Evolutionary conservation across 2,329 filamentous ascomycete species (phyloP).

Genomic region (Botryosphaeria agaves): DNA sequence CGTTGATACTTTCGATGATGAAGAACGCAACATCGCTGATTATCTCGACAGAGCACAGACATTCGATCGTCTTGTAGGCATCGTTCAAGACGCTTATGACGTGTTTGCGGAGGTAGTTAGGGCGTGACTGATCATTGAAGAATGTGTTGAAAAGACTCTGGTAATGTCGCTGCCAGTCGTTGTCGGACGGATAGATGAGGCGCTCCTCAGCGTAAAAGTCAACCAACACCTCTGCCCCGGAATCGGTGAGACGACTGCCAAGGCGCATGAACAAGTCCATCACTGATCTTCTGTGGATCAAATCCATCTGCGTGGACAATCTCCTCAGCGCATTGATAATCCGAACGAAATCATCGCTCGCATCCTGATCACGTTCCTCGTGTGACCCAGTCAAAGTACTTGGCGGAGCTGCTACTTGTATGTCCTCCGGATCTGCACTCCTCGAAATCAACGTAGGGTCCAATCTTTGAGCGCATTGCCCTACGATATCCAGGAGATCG

Average conservation of each 20-base stretch:
- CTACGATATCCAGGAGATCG: constrained; percentile 40
- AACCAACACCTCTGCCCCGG: constrained; percentile 44
- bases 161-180: constrained; percentile 49
- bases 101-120: constrained; percentile 42
- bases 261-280: constrained; percentile 48
- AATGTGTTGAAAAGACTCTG: constrained; percentile 43
- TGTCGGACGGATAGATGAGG: constrained; percentile 54
- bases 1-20: constrained; percentile 39
- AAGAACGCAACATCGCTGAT: constrained; percentile 40
- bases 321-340: constrained; percentile 14
- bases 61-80: constrained; percentile 29
- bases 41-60: constrained; percentile 42
- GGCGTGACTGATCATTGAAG: constrained; percentile 42
- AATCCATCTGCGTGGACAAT: constrained; percentile 2
- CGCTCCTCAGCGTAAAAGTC: constrained; percentile 51
- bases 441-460: too few relatives aligned
- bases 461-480: constrained; percentile 31
- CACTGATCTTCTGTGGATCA: not conserved
- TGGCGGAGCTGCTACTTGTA: too few relatives aligned
- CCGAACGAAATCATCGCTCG: too few relatives aligned
- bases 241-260: constrained; percentile 44
- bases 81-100: constrained; percentile 41
- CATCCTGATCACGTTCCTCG: too few relatives aligned
- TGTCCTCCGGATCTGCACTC: too few relatives aligned
- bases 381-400: too few relatives aligned